Evolutionary conservation across 805 yeast genomes (phyloP).

Genomic region (Nakazawaea anatomiae): DNA sequence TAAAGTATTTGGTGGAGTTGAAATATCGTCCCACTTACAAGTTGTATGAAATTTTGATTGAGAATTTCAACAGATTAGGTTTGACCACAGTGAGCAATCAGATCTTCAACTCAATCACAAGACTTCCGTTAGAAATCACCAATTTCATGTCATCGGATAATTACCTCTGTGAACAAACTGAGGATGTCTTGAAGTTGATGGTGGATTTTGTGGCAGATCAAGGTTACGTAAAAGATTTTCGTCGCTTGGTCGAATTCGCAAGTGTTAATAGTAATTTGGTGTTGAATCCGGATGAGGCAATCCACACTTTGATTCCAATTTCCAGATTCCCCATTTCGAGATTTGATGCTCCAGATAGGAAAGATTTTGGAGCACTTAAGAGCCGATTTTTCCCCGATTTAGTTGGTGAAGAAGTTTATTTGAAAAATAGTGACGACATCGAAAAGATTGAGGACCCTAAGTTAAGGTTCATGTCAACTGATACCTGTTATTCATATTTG

Average conservation of each 20-base stretch:
- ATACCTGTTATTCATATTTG: not conserved
- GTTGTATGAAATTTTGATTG: not conserved
- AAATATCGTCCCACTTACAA: constrained; percentile 1
- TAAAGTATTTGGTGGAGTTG: not conserved
- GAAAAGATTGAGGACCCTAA: not conserved
- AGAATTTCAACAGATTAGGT: constrained; percentile 4
- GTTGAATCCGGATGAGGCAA: not conserved
- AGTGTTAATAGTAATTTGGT: not conserved
- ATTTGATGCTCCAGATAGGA: not conserved
- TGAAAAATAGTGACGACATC: not conserved
- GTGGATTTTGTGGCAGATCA: not conserved
- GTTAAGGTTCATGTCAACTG: not conserved
- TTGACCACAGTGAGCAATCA: not conserved
- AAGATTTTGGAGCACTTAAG: not conserved
- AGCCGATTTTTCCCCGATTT: not conserved
- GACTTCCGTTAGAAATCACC: not conserved
- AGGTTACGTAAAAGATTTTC: not conserved
- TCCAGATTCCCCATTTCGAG: not conserved
- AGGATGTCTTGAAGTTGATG: not conserved
- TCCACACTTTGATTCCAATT: not conserved
- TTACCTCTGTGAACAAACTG: constrained; percentile 1
- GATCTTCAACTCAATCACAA: not conserved
- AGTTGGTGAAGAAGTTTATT: not conserved
- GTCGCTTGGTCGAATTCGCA: not conserved
- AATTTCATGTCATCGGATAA: not conserved